Conservation (phyloP, 352 stramenopile genomes). For the Pilasporangium apinafurcum region DNA sequence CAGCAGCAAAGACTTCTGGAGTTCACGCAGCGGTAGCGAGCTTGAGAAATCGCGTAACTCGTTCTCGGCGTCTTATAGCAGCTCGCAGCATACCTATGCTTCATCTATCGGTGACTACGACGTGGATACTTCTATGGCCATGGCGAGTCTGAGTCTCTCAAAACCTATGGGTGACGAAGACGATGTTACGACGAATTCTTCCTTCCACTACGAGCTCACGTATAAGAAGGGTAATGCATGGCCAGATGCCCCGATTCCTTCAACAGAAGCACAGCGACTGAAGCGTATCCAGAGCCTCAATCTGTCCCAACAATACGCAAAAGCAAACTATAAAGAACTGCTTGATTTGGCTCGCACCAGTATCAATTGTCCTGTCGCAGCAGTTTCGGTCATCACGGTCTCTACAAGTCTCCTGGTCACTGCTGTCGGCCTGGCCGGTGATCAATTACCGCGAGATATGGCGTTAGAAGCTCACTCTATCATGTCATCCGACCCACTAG, state of each 20-base stretch:
- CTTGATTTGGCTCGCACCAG: constrained; percentile 66
- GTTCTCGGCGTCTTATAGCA: constrained; percentile 14
- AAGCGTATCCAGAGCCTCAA: constrained; percentile 59
- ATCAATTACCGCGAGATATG: constrained; percentile 75
- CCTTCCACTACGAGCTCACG: constrained; percentile 58
- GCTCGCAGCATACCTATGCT: constrained; percentile 8
- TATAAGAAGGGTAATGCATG: constrained; percentile 72
- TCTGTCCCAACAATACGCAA: constrained; percentile 72
- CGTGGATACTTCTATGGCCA: constrained; percentile 4
- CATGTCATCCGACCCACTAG: constrained; percentile 64
- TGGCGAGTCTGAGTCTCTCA: constrained; percentile 9
- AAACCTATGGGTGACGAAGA: constrained; percentile 32
- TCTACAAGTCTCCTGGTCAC: constrained; percentile 74
- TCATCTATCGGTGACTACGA: constrained; percentile 1
- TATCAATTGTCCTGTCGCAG: constrained; percentile 62
- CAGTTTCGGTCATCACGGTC: constrained; percentile 61
- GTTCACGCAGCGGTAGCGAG: constrained; percentile 16
- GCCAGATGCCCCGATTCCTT: constrained; percentile 61
- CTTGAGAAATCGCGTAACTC: constrained; percentile 11
- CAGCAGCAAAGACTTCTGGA: constrained; percentile 25
- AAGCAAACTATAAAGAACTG: constrained; percentile 63
- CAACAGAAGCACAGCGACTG: constrained; percentile 45
- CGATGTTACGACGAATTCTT: constrained; percentile 48
- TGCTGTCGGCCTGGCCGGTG: constrained; percentile 60
- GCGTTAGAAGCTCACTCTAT: constrained; percentile 68